Evolutionary conservation across 1,284 basidiomycete species (phyloP), one percentile per base, ranked within the genome.

Genomic region (Anthracocystis setariae): DNA sequence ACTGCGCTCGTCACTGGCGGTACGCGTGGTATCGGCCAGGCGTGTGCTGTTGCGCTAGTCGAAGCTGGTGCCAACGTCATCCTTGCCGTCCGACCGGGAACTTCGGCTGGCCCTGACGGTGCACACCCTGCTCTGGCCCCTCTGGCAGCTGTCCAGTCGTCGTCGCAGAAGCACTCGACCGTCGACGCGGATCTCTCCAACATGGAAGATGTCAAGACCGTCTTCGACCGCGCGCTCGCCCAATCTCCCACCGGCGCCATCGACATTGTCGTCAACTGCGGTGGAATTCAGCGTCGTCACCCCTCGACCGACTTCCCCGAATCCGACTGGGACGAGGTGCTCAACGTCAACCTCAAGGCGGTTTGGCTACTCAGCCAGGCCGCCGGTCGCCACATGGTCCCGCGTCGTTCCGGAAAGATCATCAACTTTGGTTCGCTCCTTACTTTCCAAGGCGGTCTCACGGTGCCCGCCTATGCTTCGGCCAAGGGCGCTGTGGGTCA

Each of bases 261-360:
- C 71, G 89, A 96, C 82, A 87, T 96, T 73, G 88, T 97, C 46
- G 88, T 97, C 82, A 95, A 97, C 84, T 96, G 93, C 83, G 94
- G 92, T 55, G 94, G 94, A 46, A 96, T 97, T 77, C 93, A 96
- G 84, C 49, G 76, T 18, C 63, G 76, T 8, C 63, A 68, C 37
- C 66, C 73, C 2, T 63, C 76, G 40, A 88, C 92, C 74, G 87
- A 89, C 76, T 97, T 97, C 83, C 86, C 88, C 37, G 93, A 95
- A 82, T 83, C 86, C 46, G 91, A 94, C 82, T 96, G 93, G 93
- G 90, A 94, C 80, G 91, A 93, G 47, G 76, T 78, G 29, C 55
- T 78, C 60, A 70, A 76, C 57, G 77, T 78, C 56, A 78, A 78
- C 51, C 73, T 78, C 46, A 78, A 77, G 33, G 33, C 73, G 3